Evolutionary conservation across 805 yeast genomes (phyloP).

Genomic region (Priceomyces melissophilus): DNA sequence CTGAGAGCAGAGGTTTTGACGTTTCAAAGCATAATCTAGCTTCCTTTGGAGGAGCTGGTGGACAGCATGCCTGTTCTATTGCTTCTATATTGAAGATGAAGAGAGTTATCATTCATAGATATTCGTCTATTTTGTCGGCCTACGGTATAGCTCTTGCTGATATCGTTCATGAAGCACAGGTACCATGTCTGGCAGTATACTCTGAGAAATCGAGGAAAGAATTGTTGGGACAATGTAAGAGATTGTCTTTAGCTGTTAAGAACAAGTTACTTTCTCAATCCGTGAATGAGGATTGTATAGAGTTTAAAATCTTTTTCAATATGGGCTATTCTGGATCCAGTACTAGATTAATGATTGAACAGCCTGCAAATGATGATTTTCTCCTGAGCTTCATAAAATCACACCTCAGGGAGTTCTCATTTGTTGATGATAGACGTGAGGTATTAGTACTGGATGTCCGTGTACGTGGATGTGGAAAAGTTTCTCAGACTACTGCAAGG

Average conservation of each 20-base stretch:
- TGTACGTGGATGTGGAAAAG: conserved; percentile 13
- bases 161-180: conserved; percentile 73
- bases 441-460: conserved; percentile 9
- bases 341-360: conserved; percentile 62
- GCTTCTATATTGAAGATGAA: conserved; percentile 68
- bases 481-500: conserved; percentile 7
- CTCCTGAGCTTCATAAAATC: conserved; percentile 2
- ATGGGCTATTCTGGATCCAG: conserved; percentile 78
- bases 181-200: conserved; percentile 52
- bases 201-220: conserved; percentile 20
- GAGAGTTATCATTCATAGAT: conserved; percentile 70
- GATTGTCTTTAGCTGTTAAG: too few species aligned
- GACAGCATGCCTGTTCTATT: conserved; percentile 80
- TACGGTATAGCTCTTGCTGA: conserved; percentile 88
- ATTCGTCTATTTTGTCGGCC: conserved; percentile 81
- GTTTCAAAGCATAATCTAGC: conserved; percentile 67
- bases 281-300: conserved; percentile 5
- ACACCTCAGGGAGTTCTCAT: conserved; percentile 11
- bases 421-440: conserved; percentile 21
- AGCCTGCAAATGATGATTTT: conserved; percentile 9
- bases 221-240: conserved; percentile 16
- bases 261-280: conserved; percentile 8
- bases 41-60: conserved; percentile 92
- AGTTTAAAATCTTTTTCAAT: conserved; percentile 59
- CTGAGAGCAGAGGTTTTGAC: conserved; percentile 80